Percentiles rank a stretch among this genome's conserved stretches.
Conservation (phyloP, 768 basidiomycete genomes). For the Termitomyces bulborhizus region DNA sequence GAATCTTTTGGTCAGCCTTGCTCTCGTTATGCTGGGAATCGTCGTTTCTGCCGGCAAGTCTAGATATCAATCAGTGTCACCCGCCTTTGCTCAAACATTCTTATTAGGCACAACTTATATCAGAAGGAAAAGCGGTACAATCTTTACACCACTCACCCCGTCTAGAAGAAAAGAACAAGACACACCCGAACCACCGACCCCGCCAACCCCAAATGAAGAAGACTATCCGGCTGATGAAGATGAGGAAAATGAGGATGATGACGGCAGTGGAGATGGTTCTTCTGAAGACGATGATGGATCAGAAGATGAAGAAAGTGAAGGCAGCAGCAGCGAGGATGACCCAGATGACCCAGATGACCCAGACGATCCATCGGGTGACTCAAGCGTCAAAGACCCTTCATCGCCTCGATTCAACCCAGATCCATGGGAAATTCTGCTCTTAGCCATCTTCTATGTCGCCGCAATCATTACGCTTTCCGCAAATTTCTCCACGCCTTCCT, state of each 20-base stretch:
- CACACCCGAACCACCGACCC: not conserved
- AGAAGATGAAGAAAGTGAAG: not conserved
- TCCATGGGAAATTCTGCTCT: not conserved
- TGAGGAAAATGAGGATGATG: not conserved
- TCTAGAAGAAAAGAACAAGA: not conserved
- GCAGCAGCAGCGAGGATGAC: not conserved
- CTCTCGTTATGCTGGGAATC: not conserved
- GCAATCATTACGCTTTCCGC: not conserved
- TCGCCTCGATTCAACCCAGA: not conserved
- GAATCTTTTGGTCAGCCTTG: not conserved
- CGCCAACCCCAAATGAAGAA: not conserved
- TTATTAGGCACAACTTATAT: not conserved
- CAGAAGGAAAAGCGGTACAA: not conserved
- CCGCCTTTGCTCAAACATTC: not conserved
- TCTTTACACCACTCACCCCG: not conserved
- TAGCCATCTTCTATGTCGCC: not conserved
- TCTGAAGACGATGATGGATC: not conserved
- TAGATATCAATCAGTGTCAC: too few relatives aligned
- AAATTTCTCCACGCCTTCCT: not conserved
- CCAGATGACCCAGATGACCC: not conserved
- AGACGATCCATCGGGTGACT: not conserved
- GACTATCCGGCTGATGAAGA: not conserved
- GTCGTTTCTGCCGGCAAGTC: not conserved
- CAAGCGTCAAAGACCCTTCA: not conserved
- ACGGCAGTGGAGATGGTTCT: not conserved